phyloP scores from a whole-genome alignment of 768 basidiomycete species.

The Peribolospora baueri region DNA sequence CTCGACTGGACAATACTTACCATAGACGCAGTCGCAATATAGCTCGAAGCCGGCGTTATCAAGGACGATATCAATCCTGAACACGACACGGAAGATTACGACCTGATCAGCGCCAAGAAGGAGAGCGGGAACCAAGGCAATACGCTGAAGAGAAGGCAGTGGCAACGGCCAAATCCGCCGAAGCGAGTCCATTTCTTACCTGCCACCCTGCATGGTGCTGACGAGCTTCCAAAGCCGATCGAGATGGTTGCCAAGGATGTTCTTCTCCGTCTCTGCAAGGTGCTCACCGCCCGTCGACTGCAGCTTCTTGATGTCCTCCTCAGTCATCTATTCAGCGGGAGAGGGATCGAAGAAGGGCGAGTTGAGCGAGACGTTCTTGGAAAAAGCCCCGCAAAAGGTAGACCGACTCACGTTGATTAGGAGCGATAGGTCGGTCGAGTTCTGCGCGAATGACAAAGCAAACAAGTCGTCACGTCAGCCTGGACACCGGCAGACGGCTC shows the following conservation, averaged over 20 bases:
- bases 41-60: constrained; percentile 77
- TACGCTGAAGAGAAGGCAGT: constrained; percentile 2
- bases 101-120: too few relatives aligned
- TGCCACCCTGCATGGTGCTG: constrained; percentile 43
- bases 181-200: constrained; percentile 30
- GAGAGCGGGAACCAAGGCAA: too few relatives aligned
- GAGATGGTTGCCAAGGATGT: constrained; percentile 74
- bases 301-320: constrained; percentile 87
- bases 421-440: constrained; percentile 81
- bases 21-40: constrained; percentile 68
- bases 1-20: constrained; percentile 21
- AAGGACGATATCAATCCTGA: constrained; percentile 24
- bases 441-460: constrained; percentile 15
- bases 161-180: constrained; percentile 19
- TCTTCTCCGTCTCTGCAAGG: constrained; percentile 84
- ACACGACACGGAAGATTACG: too few relatives aligned
- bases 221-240: constrained; percentile 46
- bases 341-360: background rate
- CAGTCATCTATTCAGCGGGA: constrained; percentile 36
- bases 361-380: background rate
- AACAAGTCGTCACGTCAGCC: too few relatives aligned
- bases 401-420: constrained; percentile 39
- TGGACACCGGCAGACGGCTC: too few relatives aligned
- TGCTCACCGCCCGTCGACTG: constrained; percentile 92
- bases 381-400: background rate